A percentile compares a stretch with the other conserved stretches of the same genome.
Evolutionary conservation across 2,329 filamentous ascomycete genomes (phyloP).

Genomic region (Rhynchosporium secalis): DNA sequence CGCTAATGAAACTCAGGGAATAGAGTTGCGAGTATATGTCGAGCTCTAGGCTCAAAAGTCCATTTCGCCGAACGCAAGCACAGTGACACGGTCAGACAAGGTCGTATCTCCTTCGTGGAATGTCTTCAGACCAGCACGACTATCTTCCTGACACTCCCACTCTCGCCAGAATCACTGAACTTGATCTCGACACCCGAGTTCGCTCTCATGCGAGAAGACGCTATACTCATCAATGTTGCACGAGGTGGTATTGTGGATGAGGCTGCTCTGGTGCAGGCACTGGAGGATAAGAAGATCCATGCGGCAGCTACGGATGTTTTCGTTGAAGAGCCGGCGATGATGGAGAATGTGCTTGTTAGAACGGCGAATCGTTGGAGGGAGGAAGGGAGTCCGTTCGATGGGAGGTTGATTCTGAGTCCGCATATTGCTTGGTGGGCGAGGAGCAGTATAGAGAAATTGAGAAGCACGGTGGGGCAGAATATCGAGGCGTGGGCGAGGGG

Average conservation of each 20-base stretch:
- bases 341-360: conserved; percentile 39
- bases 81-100: conserved; percentile 13
- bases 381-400: conserved; percentile 39
- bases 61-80: conserved; percentile 31
- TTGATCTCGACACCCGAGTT: conserved; percentile 35
- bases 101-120: conserved; percentile 28
- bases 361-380: conserved; percentile 25
- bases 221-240: conserved; percentile 38
- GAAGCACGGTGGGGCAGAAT: conserved; percentile 46
- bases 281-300: conserved; percentile 34
- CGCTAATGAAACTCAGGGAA: conserved; percentile 24
- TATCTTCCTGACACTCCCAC: conserved; percentile 31
- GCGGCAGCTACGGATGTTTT: conserved; percentile 40
- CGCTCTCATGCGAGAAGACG: conserved; percentile 28
- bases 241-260: conserved; percentile 40
- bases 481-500: conserved; percentile 48
- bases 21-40: conserved; percentile 29
- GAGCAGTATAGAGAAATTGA: conserved; percentile 49
- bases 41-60: conserved; percentile 31
- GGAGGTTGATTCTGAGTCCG: conserved; percentile 53
- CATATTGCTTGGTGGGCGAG: conserved; percentile 56
- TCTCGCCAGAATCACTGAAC: conserved; percentile 31
- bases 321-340: conserved; percentile 42
- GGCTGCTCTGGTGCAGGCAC: conserved; percentile 34
- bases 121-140: conserved; percentile 26